These are phyloP conservation scores for Apophysomyces ossiformis DNA, from an alignment of 371 early-diverging fungal genomes.

Conservation along the genomic window DNA sequence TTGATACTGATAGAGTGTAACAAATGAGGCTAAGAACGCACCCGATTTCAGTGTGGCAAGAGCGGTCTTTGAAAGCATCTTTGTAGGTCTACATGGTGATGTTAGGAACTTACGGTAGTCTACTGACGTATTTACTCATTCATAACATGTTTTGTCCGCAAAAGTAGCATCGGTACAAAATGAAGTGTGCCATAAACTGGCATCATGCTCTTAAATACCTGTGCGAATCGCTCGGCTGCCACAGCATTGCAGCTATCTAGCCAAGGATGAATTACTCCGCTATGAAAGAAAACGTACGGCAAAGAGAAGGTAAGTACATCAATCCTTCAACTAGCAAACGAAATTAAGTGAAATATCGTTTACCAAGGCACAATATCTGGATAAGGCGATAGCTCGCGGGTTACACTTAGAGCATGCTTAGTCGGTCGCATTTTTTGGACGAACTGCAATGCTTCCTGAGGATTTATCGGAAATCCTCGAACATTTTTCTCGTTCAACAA, in stretches of 20 bases:
- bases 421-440: conserved; percentile 55
- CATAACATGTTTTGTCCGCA: conserved; percentile 57
- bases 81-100: conserved; percentile 43
- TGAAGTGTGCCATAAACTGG: conserved; percentile 78
- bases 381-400: conserved; percentile 27
- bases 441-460: conserved; percentile 40
- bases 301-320: conserved; percentile 1
- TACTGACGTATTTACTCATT: conserved; percentile 53
- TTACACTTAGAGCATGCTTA: conserved; percentile 41
- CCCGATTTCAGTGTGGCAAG: conserved; percentile 64
- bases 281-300: conserved; percentile 20
- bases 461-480: conserved; percentile 52
- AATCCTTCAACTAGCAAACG: neutral
- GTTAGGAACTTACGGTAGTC: neutral
- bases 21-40: conserved; percentile 66
- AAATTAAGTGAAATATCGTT: neutral
- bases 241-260: conserved; percentile 56
- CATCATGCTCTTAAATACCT: conserved; percentile 60
- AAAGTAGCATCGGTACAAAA: conserved; percentile 69
- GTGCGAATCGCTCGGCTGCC: conserved; percentile 52
- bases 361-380: conserved; percentile 45
- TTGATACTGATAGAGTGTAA: conserved; percentile 61
- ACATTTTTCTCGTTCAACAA: conserved; percentile 56
- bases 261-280: conserved; percentile 68
- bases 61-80: conserved; percentile 51